Evolutionary conservation across 2,329 filamentous ascomycete genomes (phyloP).

Genomic region (Diaporthe australafricana): DNA sequence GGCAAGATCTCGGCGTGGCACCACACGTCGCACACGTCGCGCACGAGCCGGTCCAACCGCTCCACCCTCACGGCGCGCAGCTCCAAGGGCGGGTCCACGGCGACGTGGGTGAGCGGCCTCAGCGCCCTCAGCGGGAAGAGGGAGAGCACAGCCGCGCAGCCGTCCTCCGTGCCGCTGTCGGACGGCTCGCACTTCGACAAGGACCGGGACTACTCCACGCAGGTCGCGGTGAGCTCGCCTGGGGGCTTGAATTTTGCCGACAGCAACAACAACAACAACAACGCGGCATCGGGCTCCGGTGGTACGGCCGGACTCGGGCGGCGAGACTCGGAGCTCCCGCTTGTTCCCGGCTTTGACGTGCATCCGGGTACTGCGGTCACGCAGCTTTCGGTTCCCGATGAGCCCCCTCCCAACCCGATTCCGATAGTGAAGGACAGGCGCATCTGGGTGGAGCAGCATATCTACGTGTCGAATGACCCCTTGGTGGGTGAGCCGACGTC

Average conservation of each 20-base stretch:
- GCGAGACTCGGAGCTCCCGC: neutral
- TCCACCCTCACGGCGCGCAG: neutral
- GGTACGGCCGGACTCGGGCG: neutral
- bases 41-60: too few species aligned
- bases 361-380: neutral
- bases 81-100: conserved; percentile 4
- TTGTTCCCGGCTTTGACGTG: neutral
- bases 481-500: neutral
- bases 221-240: neutral
- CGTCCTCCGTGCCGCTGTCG: neutral
- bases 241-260: too few species aligned
- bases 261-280: too few species aligned
- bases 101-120: conserved; percentile 6
- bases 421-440: neutral
- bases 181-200: neutral
- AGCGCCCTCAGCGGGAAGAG: conserved; percentile 13
- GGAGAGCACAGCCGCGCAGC: neutral
- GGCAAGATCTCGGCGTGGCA: neutral
- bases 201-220: neutral
- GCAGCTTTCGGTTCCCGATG: neutral
- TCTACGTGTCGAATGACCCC: neutral
- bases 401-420: neutral
- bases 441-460: conserved; percentile 18
- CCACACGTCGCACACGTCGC: neutral
- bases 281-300: neutral